Conservation (phyloP, 805 yeast genomes). For the Hanseniaspora clermontiae region DNA sequence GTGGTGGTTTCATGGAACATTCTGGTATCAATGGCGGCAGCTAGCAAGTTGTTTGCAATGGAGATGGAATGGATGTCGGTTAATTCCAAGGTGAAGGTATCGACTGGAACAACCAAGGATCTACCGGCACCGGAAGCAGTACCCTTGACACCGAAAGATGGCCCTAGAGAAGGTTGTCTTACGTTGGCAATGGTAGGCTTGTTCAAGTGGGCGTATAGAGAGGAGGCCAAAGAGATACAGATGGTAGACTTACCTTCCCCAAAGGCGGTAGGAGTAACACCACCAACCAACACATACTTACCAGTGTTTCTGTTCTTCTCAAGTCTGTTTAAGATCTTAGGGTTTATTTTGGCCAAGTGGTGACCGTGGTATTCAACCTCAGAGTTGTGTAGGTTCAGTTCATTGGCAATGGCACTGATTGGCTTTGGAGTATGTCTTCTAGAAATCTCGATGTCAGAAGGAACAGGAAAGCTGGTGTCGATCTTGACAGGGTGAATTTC, state of each 20-base stretch:
- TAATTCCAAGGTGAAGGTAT: conserved; percentile 92
- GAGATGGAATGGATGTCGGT: conserved; percentile 95
- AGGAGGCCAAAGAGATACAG: conserved; percentile 92
- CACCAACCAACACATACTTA: conserved; percentile 82
- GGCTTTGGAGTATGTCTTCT: conserved; percentile 80
- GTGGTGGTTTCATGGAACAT: conserved; percentile 90
- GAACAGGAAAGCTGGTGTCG: conserved; percentile 53
- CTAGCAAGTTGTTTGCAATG: conserved; percentile 83
- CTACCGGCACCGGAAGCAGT: conserved; percentile 99
- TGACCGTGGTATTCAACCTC: conserved; percentile 86
- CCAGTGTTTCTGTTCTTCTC: conserved; percentile 47
- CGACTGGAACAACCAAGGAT: conserved; percentile 97
- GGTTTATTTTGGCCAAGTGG: conserved; percentile 76
- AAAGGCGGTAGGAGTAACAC: conserved; percentile 94
- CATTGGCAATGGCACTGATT: conserved; percentile 60
- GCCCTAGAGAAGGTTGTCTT: conserved; percentile 98
- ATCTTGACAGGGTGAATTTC: conserved; percentile 47
- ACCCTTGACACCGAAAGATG: conserved; percentile 96
- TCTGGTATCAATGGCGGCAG: conserved; percentile 94
- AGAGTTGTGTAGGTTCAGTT: conserved; percentile 60
- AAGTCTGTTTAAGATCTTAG: conserved; percentile 59
- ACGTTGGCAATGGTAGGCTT: conserved; percentile 83
- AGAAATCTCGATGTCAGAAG: conserved; percentile 82
- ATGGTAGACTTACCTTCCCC: conserved; percentile 98
- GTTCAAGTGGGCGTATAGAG: conserved; percentile 79